Evolutionary conservation across 2,329 filamentous ascomycete species (phyloP), one percentile per base, ranked within the genome.

Genomic region (Diaporthe citrichinensis): DNA sequence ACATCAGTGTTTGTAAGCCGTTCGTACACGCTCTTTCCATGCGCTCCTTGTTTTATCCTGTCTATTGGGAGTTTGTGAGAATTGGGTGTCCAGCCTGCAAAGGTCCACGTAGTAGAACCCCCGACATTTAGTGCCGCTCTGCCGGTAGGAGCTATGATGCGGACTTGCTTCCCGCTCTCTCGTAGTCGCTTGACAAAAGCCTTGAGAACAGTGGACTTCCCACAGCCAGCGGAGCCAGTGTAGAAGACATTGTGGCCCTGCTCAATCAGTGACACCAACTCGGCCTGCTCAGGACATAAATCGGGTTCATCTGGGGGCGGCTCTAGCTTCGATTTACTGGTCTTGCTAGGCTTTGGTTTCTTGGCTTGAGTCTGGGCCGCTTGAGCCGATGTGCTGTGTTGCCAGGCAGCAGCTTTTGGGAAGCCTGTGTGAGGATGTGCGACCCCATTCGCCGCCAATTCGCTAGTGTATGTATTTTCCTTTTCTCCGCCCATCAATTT

Each of bases 211-310:
- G 89, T 89, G 0, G 88, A 90, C 79, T 92, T 92, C 3, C 90
- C 90, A 61, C 87, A 89, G 0, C 91, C 91, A 20, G 91, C 92
- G 0, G 90, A 90, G 12, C 92, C 91, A 0, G 91, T 93, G 78
- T 90, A 93, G 79, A 93, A 93, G 14, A 93, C 89, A 72, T 93
- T 93, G 2, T 79, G 77, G 0, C 90, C 89, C 3, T 82, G 82
- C 4, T 86, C 75, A 36, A 92, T 90, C 0, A 90, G 81, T 1
- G 90, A 82, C 0, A 91, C 86, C 3, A 92, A 79, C 2, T 81
- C 82, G 14, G 82, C 80, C 78, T 91, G 88, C 78, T 90, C 88
- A 8, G 82, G 78, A 67, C 85, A 88, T 20, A 91, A 84, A 1
- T 73, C 31, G 4, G 82, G 82, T 68, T 81, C 80, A 49, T 75